Percentiles rank a stretch among this genome's conserved stretches.
These are phyloP conservation scores for Pestalotiopsis sp. DNA, from an alignment of 2,329 filamentous ascomycete genomes.

Conservation along the genomic window DNA sequence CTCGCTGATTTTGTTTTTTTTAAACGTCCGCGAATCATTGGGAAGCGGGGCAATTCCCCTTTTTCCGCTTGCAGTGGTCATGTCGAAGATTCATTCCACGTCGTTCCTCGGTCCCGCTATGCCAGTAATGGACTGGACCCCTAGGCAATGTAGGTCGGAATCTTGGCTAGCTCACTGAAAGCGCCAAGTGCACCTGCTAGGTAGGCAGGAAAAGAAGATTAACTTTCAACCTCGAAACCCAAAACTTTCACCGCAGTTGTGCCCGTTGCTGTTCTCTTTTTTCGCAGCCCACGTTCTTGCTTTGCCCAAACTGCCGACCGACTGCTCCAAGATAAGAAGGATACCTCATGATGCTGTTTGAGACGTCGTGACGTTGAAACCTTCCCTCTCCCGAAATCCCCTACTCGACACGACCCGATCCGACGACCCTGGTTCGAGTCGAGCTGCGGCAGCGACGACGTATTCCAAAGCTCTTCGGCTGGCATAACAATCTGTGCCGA, in stretches of 20 bases:
- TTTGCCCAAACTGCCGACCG: background rate
- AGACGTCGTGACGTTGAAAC: background rate
- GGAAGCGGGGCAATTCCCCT: background rate
- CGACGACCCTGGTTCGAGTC: background rate
- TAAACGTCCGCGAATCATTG: background rate
- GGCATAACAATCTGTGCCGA: background rate
- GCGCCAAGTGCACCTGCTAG: too few relatives aligned
- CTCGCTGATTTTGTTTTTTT: background rate
- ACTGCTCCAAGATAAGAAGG: background rate
- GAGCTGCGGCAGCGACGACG: background rate
- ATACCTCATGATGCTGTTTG: background rate
- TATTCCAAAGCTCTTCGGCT: too few relatives aligned
- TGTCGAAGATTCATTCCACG: background rate
- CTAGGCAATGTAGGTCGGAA: background rate
- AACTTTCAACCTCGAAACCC: background rate
- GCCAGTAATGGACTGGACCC: background rate
- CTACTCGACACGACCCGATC: background rate
- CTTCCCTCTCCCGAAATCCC: background rate
- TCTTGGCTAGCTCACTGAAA: background rate
- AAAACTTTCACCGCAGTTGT: background rate
- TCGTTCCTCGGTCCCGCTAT: constrained; percentile 9
- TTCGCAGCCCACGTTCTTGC: background rate
- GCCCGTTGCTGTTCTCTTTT: background rate
- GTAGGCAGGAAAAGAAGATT: background rate
- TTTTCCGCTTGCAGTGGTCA: background rate